Percentiles rank a stretch among this genome's conserved stretches.
Conservation (phyloP, 2,329 filamentous ascomycete species). For the Pezicula carpinea region DNA sequence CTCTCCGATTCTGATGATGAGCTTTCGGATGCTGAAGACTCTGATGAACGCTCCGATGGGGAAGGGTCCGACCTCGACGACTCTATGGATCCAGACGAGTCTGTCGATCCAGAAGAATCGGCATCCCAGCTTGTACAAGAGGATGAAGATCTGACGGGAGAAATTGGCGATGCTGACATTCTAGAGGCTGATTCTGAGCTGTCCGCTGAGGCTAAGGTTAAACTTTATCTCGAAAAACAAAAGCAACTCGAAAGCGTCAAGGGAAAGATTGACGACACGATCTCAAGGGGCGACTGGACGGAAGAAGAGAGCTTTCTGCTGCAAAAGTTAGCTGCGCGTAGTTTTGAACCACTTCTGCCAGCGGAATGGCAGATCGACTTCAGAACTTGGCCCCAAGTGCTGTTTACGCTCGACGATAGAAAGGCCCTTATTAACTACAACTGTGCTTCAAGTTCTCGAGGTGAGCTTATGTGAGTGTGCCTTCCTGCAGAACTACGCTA, state of each 20-base stretch:
- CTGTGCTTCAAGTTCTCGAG: conserved; percentile 14
- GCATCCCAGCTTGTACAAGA: conserved; percentile 12
- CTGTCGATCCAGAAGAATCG: conserved; percentile 15
- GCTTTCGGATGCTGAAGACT: neutral
- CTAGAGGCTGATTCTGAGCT: conserved; percentile 6
- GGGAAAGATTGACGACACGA: conserved; percentile 20
- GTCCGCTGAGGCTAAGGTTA: conserved; percentile 19
- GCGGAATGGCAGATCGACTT: conserved; percentile 25
- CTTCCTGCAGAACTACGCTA: neutral
- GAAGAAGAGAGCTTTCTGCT: conserved; percentile 24
- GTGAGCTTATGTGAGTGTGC: conserved; percentile 12
- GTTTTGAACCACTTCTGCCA: conserved; percentile 26
- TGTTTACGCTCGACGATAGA: conserved; percentile 21
- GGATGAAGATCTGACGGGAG: conserved; percentile 6
- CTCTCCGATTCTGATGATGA: neutral
- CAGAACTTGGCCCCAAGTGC: conserved; percentile 21
- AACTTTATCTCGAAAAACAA: conserved; percentile 25
- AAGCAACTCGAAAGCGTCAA: conserved; percentile 18
- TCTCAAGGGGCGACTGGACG: conserved; percentile 23
- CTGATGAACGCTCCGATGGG: neutral
- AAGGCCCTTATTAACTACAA: conserved; percentile 24
- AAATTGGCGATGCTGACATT: conserved; percentile 6
- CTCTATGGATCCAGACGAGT: too few relatives aligned
- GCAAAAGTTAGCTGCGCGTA: conserved; percentile 25
- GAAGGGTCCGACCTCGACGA: too few relatives aligned